These are phyloP conservation scores for Entomortierella beljakovae DNA, from an alignment of 192 early-diverging fungal genomes.

Conservation along the genomic window DNA sequence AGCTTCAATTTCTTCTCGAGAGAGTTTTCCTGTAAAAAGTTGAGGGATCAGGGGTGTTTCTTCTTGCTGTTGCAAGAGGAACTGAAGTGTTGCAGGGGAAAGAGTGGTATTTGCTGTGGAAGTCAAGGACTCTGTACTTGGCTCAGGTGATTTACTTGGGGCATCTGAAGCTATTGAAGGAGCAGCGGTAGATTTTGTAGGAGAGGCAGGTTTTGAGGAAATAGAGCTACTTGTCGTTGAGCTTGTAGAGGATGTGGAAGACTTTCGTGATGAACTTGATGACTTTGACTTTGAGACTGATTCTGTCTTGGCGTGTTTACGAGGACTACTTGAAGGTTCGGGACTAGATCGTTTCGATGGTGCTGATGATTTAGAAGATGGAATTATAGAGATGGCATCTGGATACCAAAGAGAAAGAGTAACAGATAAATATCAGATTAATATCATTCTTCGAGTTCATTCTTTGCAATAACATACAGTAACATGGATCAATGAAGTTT, in stretches of 20 bases:
- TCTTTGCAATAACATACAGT: too few relatives aligned
- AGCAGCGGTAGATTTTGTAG: conserved; percentile 5
- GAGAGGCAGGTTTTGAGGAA: conserved; percentile 9
- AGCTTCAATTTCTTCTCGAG: conserved; percentile 43
- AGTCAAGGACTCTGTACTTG: conserved; percentile 26
- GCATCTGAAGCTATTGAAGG: background rate
- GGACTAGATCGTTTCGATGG: conserved; percentile 37
- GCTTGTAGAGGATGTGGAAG: conserved; percentile 16
- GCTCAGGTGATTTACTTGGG: conserved; percentile 5
- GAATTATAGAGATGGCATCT: conserved; percentile 1
- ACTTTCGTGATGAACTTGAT: conserved; percentile 19
- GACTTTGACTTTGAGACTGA: conserved; percentile 48
- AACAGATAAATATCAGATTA: too few relatives aligned
- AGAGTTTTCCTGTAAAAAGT: conserved; percentile 46
- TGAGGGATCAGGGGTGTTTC: conserved; percentile 51
- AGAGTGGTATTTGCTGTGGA: conserved; percentile 43
- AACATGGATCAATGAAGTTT: too few relatives aligned
- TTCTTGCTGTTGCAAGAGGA: conserved; percentile 42
- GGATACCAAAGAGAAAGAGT: background rate
- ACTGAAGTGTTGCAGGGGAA: conserved; percentile 49
- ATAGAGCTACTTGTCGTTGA: background rate
- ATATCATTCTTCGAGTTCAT: background rate
- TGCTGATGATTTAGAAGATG: conserved; percentile 4
- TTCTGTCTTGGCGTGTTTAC: conserved; percentile 53
- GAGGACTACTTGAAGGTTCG: conserved; percentile 21